phyloP scores from a whole-genome alignment of 2,329 filamentous ascomycete genomes.

The Aspergillus sclerotialis region DNA sequence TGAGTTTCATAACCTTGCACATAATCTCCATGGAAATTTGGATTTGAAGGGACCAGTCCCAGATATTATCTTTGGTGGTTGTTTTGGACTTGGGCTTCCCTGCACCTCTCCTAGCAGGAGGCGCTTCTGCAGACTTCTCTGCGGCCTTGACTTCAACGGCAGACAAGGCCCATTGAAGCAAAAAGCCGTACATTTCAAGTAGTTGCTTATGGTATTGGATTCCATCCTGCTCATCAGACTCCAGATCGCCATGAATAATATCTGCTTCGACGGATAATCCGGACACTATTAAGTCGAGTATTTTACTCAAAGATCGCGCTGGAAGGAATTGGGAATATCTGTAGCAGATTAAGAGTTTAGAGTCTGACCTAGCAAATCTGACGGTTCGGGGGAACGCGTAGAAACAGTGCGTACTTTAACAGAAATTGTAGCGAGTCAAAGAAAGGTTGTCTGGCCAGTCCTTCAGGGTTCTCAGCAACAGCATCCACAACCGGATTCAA shows the following conservation, averaged over 20 bases:
- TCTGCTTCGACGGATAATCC: conserved; percentile 82
- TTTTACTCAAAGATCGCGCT: conserved; percentile 77
- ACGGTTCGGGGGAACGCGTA: conserved; percentile 24
- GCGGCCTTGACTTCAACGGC: conserved; percentile 91
- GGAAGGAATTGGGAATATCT: conserved; percentile 79
- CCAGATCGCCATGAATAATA: conserved; percentile 74
- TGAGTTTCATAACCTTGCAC: conserved; percentile 91
- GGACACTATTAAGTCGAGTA: conserved; percentile 83
- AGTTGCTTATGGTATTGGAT: conserved; percentile 82
- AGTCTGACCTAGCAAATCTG: conserved; percentile 43
- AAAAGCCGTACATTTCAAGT: conserved; percentile 87
- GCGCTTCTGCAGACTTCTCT: conserved; percentile 72
- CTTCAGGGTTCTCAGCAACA: conserved; percentile 85
- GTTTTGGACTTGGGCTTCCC: conserved; percentile 67
- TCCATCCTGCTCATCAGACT: conserved; percentile 84
- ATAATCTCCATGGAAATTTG: conserved; percentile 86
- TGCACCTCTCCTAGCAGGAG: conserved; percentile 65
- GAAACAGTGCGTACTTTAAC: conserved; percentile 76
- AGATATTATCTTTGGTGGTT: conserved; percentile 63
- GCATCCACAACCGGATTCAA: conserved; percentile 90
- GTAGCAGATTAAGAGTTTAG: conserved; percentile 58
- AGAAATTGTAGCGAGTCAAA: conserved; percentile 95
- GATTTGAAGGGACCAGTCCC: conserved; percentile 85
- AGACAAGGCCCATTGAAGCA: conserved; percentile 90
- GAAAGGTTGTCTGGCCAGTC: conserved; percentile 66